Base-by-base conservation (phyloP, 2,329 filamentous ascomycete genomes). In the Colletotrichum incanum region DNA sequence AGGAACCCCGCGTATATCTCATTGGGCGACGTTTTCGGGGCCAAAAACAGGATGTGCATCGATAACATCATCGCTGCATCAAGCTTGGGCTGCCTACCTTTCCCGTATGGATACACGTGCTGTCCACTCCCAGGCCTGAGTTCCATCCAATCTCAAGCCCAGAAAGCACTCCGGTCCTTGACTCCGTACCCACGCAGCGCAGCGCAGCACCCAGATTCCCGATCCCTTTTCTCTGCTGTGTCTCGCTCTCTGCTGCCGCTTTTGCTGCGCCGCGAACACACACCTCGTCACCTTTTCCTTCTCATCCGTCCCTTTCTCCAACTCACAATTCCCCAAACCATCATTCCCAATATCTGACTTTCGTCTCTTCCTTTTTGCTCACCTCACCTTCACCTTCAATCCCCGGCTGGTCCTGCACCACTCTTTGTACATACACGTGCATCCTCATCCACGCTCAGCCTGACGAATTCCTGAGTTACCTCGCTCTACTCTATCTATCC, bases 41-140 rank as follows among this genome's bases (percentile, higher is more conserved):
- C 39, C 23, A 73, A 58, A 72, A 71, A 71, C 71, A 61, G 71
- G 71, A 65, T 73, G 67, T 52, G 55, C 61, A 41, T 71, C 56
- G 67, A 73, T 73, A 73, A 67, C 71, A 73, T 73, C 71, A 73
- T 73, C 59, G 71, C 67, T 73, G 71, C 71, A 73, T 73, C 67
- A 73, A 73, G 67, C 47, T 47, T 26, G 61, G 43, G 41, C 59
- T 34, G 26, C 9, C 41, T n/a, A n/a, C 39, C 37, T 20, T n/a
- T 11, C 39, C 34, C 54, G 20, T 56, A 56, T 54, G 60, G 60
- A 54, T 54, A 39, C 54, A 37, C 54, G 34, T 56, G 39, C 54
- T 31, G 39, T 23, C n/a, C 55, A 58, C 56, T 43, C 56, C 23
- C 56, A 60, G 39, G 39, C 39, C 56, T 60, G 56, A 28, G 5